phyloP scores from a whole-genome alignment of 768 basidiomycete genomes.

The Favolaschia claudopus region DNA sequence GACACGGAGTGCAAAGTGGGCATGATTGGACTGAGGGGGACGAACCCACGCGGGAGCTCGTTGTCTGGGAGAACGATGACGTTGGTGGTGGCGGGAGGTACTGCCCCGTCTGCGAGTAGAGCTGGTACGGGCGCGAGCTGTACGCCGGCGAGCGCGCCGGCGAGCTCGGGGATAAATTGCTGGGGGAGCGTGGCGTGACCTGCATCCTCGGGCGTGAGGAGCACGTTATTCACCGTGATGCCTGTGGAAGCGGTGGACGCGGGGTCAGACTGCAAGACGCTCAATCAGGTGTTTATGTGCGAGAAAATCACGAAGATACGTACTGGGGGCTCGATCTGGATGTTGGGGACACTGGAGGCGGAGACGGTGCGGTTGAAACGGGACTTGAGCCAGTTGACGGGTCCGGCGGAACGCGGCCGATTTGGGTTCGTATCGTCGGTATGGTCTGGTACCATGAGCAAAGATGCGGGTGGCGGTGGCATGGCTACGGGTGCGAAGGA shows the following conservation, averaged over 20 bases:
- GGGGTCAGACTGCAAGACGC: slow-evolving; percentile 44
- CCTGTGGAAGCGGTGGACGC: slow-evolving; percentile 42
- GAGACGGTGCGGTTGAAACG: slow-evolving; percentile 42
- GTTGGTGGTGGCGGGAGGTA: slow-evolving; percentile 12
- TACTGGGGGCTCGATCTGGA: slow-evolving; percentile 57
- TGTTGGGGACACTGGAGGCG: slow-evolving; percentile 46
- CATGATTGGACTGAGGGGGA: slow-evolving; percentile 45
- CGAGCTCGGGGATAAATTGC: slow-evolving; percentile 14
- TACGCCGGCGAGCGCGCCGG: slow-evolving; percentile 3
- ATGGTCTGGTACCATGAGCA: not conserved
- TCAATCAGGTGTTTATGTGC: not conserved
- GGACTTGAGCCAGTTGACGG: slow-evolving; percentile 33
- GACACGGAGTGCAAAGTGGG: not conserved
- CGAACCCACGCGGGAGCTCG: slow-evolving; percentile 46
- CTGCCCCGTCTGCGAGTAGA: not conserved
- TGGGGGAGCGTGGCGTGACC: slow-evolving; percentile 30
- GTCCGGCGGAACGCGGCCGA: slow-evolving; percentile 27
- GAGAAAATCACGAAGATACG: slow-evolving; percentile 13
- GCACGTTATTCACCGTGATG: slow-evolving; percentile 43
- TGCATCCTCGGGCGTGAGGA: slow-evolving; percentile 54
- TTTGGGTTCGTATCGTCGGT: not conserved
- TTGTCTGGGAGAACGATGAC: slow-evolving; percentile 37
- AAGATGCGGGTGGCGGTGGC: not conserved
- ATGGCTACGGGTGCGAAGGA: not conserved
- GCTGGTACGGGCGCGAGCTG: not conserved